phyloP scores from a whole-genome alignment of 176 grass and related monocot genomes.

The Cenchrus fungigraminus region DNA sequence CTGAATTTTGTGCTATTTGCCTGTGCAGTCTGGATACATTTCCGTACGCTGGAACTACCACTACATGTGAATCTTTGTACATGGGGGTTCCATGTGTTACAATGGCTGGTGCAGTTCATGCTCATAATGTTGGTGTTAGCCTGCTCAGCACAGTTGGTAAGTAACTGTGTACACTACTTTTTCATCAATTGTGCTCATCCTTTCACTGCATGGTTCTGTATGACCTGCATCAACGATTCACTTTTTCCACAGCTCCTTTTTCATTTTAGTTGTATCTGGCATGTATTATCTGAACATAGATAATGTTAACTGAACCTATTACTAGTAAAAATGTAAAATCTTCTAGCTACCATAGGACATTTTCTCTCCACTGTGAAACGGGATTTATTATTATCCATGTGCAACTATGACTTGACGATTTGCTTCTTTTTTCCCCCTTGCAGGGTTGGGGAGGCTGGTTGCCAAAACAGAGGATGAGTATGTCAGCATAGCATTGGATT shows the following conservation, averaged over 20 bases:
- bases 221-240: background rate
- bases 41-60: slow-evolving; percentile 98
- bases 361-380: background rate
- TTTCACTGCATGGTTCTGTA: slow-evolving; percentile 9
- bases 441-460: slow-evolving; percentile 68
- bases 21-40: slow-evolving; percentile 93
- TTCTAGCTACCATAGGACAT: slow-evolving; percentile 17
- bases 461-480: slow-evolving; percentile 79
- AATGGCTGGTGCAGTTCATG: slow-evolving; percentile 97
- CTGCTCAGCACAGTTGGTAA: slow-evolving; percentile 92
- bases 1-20: slow-evolving; percentile 37
- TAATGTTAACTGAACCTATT: slow-evolving; percentile 1
- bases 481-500: slow-evolving; percentile 65
- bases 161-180: background rate
- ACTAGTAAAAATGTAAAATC: background rate
- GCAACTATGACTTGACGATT: slow-evolving; percentile 20
- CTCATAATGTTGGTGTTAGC: slow-evolving; percentile 99
- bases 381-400: slow-evolving; percentile 1
- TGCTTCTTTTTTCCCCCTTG: background rate
- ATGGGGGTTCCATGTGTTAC: slow-evolving; percentile 99
- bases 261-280: background rate
- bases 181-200: background rate
- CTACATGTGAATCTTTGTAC: slow-evolving; percentile 93
- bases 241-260: background rate
- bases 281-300: slow-evolving; percentile 8